A percentile compares a stretch with the other conserved stretches of the same genome.
Conservation (phyloP, 805 yeast species). For the Starmerella gropengiesseri region DNA sequence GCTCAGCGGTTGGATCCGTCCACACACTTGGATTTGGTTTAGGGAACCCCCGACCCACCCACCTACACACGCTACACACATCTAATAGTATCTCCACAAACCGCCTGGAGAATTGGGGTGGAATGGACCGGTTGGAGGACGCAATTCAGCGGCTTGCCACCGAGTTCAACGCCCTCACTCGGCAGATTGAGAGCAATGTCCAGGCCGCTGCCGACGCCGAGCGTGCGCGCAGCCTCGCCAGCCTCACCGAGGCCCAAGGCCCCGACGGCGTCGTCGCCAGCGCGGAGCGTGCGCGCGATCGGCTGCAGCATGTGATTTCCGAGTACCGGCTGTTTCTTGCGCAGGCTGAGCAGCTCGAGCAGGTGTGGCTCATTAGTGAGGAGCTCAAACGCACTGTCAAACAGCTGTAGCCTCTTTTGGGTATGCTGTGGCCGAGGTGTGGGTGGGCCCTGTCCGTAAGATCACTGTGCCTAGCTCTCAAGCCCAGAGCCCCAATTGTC, state of each 20-base stretch:
- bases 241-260: constrained; percentile 11
- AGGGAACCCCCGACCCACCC: no score
- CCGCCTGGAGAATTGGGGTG: no score
- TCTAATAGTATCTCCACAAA: no score
- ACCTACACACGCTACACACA: no score
- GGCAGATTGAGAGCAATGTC: constrained; percentile 6
- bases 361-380: constrained; percentile 18
- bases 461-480: no score
- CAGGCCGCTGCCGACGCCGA: constrained; percentile 9
- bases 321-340: constrained; percentile 9
- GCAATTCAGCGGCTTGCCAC: constrained; percentile 10
- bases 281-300: constrained; percentile 13
- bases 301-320: constrained; percentile 5
- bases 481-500: no score
- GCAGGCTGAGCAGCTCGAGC: constrained; percentile 17
- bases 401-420: constrained; percentile 12
- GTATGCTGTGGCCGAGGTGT: no score
- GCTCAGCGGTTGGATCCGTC: no score
- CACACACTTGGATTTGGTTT: no score
- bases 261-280: constrained; percentile 10
- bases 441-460: no score
- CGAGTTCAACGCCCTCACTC: constrained; percentile 12
- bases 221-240: constrained; percentile 9
- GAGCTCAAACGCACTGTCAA: constrained; percentile 16
- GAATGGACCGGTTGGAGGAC: constrained; percentile 12